Base-by-base conservation (phyloP, 116 monocot genomes). In the Iris pallida region DNA sequence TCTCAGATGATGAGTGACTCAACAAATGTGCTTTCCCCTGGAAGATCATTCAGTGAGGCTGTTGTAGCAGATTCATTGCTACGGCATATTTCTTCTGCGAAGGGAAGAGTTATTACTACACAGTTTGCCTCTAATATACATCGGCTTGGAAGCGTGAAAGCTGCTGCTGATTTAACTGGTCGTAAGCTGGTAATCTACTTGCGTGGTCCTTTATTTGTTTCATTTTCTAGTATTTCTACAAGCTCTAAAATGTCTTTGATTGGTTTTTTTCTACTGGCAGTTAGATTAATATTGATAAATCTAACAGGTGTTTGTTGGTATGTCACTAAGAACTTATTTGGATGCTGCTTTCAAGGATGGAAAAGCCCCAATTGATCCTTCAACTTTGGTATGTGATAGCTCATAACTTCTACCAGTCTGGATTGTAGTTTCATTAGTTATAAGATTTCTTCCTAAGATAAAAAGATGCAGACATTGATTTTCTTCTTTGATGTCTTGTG, bases 41-140 rank as follows among this genome's bases (percentile, higher is more conserved):
- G 98, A 80, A 85, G 98, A 83, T 86, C 93, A 68, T 47, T 84
- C 46, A 99, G 98, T 75, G 98, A 99, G 67, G 18, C 90, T 71
- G 80, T 90, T 69, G 93, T 99, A 67, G 84, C 86, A 77, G 90
- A 90, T 86, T 71, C 90, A 20, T 80, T 99, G 60, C 16, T 93
- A 45, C 69, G 90, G 14, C 90, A 82, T 69, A 81, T 99, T 78
- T 90, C 98, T 61, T 81, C 72, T 75, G 90, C 93, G 55, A 90
- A 84, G 76, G 93, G 98, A 82, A 90, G 98, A 75, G 93, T 99
- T 20, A 88, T 99, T 65, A 86, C 98, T 12, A 99, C 98, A 55
- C 98, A 99, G 53, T 99, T 99, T 84, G 98, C 98, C 75, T 99
- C 98, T 52, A 99, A 99, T 54, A 88, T 99, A 81, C 98, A 99